Evolutionary conservation across 768 basidiomycete species (phyloP).

Genomic region (Naganishia onofrii): DNA sequence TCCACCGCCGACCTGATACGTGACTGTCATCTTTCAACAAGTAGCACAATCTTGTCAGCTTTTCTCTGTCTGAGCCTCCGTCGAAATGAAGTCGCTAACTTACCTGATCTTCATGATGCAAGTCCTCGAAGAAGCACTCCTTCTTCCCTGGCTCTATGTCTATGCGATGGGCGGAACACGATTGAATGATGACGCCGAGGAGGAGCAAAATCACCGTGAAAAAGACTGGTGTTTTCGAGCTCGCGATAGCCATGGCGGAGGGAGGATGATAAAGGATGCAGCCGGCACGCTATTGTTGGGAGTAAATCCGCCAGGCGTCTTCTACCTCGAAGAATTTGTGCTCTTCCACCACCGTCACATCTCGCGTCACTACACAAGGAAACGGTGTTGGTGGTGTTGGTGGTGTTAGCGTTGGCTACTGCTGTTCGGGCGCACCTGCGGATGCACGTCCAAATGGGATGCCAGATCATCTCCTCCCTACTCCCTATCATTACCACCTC

Average conservation of each 20-base stretch:
- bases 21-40: slow-evolving; percentile 85
- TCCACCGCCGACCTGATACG: slow-evolving; percentile 96
- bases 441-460: no score
- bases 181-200: slow-evolving; percentile 6
- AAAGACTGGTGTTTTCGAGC: neutral
- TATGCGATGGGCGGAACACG: slow-evolving; percentile 41
- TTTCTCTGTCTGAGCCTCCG: no score
- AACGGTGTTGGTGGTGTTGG: no score
- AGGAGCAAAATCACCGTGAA: slow-evolving; percentile 7
- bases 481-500: no score
- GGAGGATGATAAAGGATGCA: neutral
- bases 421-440: no score
- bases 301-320: neutral
- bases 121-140: slow-evolving; percentile 50
- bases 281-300: neutral
- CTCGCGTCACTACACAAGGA: neutral
- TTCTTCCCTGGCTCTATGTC: slow-evolving; percentile 50
- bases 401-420: no score
- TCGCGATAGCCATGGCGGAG: neutral
- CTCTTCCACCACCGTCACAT: neutral
- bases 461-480: no score
- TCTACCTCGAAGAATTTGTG: no score
- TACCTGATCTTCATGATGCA: slow-evolving; percentile 51
- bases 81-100: slow-evolving; percentile 20
- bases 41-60: neutral